Conservation (phyloP, 495 filamentous ascomycete species). For the Neurospora tetrasperma region DNA sequence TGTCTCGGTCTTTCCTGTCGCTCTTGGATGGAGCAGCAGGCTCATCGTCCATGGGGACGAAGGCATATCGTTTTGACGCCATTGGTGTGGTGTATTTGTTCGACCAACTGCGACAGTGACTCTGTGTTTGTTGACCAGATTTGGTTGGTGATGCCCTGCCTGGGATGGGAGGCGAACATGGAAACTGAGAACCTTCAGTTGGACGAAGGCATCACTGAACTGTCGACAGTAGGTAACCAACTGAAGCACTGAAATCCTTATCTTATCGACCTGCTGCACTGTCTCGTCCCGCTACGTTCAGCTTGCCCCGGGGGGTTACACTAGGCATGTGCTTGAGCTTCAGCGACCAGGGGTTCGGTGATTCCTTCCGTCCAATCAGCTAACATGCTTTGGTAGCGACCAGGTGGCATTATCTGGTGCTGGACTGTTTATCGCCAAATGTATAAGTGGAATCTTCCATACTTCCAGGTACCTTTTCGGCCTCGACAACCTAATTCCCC, state of each 20-base stretch:
- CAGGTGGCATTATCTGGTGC: constrained; percentile 5
- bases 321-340: background rate
- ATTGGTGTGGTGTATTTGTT: constrained; percentile 14
- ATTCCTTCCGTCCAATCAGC: background rate
- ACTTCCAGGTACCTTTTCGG: background rate
- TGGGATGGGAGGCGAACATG: background rate
- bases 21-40: constrained; percentile 43
- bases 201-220: background rate
- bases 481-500: background rate
- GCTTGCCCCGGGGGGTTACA: background rate
- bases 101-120: background rate
- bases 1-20: constrained; percentile 43
- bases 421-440: background rate
- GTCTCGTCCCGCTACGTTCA: background rate
- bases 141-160: background rate
- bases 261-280: constrained; percentile 15
- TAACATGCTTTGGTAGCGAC: background rate
- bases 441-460: background rate
- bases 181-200: background rate
- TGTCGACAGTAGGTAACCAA: background rate
- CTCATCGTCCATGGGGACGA: constrained; percentile 78
- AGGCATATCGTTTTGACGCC: constrained; percentile 60
- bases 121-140: background rate
- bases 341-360: background rate
- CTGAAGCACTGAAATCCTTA: constrained; percentile 18